Base-by-base conservation (phyloP, 352 stramenopile species). In the Peronospora belbahrii region DNA sequence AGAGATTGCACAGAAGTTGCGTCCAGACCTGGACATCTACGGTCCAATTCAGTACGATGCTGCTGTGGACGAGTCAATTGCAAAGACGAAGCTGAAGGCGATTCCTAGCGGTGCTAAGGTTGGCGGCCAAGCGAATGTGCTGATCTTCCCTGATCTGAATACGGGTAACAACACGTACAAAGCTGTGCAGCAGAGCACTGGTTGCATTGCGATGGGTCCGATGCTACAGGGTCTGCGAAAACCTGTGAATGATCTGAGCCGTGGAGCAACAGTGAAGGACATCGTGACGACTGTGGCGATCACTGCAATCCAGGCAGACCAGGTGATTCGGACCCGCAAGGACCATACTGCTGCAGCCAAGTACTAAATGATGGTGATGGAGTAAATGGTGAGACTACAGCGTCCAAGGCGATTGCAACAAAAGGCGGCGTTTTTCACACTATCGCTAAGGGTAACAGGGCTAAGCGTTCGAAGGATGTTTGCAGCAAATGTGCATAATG, bases 141-240 rank as follows among this genome's bases (percentile, higher is more conserved):
- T 92, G 19, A 81, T 91, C 52, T 95, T 94, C 58, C 84, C 82
- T 28, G 79, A 93, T 42, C 54, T 95, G 50, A 93, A 90, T 56
- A 89, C 81, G 38, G 84, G 79, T 46, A 95, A 94, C 67, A 91
- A 88, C 50, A 90, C 77, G 36, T 95, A 94, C 71, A 94, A 95
- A 68, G 85, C 80, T 3, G 85, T 94, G 22, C 83, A 88, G 56
- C 76, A 88, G 62, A 81, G 67, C 38, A 88, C 76, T 5, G 59
- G 68, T 18, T 86, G 74, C 40, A 70, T 91, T 44, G 80, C 76
- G 3, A 86, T 96, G 52, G 85, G 85, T 43, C 85, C 85, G 10
- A 91, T 94, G 74, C 59, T 96, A 6, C 82, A 95, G 45, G 85
- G 85, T 45, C 67, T 96, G 18, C 74, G 72, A 20, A 92, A 90